A percentile compares a stretch with the other conserved stretches of the same genome.
Evolutionary conservation across 2,329 filamentous ascomycete genomes (phyloP).

Genomic region (Cercospora sojina): DNA sequence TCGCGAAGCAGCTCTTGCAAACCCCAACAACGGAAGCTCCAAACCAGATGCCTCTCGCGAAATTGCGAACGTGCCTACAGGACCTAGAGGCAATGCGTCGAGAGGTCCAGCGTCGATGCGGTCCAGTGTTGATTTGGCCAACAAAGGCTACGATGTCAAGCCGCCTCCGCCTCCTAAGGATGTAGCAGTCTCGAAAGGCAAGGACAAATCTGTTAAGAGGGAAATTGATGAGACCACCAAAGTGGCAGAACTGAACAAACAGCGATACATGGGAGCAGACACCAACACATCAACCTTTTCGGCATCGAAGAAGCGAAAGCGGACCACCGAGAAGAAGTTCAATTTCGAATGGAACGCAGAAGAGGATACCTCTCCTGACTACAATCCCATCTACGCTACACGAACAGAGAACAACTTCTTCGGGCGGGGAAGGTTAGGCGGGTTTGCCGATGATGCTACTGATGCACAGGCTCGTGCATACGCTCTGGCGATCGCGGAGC

Average conservation of each 20-base stretch:
- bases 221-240: constrained; percentile 53
- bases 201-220: constrained; percentile 45
- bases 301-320: constrained; percentile 89
- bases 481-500: constrained; percentile 68
- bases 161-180: constrained; percentile 50
- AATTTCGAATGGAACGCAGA: constrained; percentile 98
- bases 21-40: constrained; percentile 47
- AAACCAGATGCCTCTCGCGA: constrained; percentile 13
- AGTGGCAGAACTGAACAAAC: constrained; percentile 71
- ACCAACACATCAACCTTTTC: constrained; percentile 86
- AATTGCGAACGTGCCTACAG: constrained; percentile 2
- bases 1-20: constrained; percentile 62
- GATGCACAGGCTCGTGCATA: constrained; percentile 55
- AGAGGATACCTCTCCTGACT: constrained; percentile 83
- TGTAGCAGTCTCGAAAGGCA: constrained; percentile 39
- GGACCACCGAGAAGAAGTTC: constrained; percentile 94
- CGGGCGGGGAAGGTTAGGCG: constrained; percentile 65
- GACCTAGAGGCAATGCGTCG: constrained; percentile 43
- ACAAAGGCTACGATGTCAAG: constrained; percentile 54
- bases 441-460: constrained; percentile 60
- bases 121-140: constrained; percentile 41
- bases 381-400: constrained; percentile 76
- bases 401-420: constrained; percentile 68
- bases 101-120: constrained; percentile 72
- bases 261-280: constrained; percentile 88